Evolutionary conservation across 176 grass and related monocot species (phyloP).

Genomic region (Bonia amplexicaulis): DNA sequence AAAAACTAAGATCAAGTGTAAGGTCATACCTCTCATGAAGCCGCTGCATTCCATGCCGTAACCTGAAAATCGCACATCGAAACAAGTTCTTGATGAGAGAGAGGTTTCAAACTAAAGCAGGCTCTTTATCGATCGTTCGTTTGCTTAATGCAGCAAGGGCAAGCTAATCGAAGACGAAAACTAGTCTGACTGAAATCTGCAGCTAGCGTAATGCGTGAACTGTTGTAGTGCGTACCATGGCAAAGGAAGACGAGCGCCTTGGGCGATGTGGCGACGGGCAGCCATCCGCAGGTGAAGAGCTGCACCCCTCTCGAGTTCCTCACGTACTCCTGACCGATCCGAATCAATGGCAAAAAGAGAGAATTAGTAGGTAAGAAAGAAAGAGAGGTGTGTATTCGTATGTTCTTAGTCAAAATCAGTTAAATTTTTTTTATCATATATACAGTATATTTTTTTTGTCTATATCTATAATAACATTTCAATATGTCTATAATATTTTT

Average conservation of each 20-base stretch:
- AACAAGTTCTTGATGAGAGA: neutral
- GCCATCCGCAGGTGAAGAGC: constrained; percentile 95
- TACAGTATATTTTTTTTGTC: too few species aligned
- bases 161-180: neutral
- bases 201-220: too few species aligned
- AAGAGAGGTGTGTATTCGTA: neutral
- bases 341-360: neutral
- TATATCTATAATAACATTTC: too few species aligned
- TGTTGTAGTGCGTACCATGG: constrained; percentile 45
- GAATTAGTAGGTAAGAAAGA: neutral
- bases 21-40: constrained; percentile 76
- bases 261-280: constrained; percentile 46
- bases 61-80: constrained; percentile 25
- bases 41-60: constrained; percentile 94
- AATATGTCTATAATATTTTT: too few species aligned
- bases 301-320: constrained; percentile 68
- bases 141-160: neutral
- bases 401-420: too few species aligned
- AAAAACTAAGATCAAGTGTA: neutral
- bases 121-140: neutral
- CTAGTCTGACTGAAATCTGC: neutral
- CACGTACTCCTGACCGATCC: constrained; percentile 64
- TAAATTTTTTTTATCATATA: too few species aligned
- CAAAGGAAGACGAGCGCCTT: constrained; percentile 98
- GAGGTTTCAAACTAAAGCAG: neutral